phyloP scores from a whole-genome alignment of 495 filamentous ascomycete species.

The Daldinia loculata region DNA sequence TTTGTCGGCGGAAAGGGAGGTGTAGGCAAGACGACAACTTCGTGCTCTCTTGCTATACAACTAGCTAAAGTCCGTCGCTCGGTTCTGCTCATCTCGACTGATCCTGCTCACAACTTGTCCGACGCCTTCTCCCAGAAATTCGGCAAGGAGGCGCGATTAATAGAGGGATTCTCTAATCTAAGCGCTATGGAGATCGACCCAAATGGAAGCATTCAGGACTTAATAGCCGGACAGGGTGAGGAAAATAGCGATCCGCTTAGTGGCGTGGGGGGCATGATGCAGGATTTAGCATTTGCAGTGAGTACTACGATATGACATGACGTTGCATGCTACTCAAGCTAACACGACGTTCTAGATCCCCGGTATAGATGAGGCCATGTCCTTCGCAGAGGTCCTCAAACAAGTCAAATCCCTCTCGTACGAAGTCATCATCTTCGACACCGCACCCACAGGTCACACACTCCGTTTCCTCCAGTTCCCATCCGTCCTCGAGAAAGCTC shows the following conservation, averaged over 20 bases:
- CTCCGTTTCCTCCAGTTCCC: conserved; percentile 99
- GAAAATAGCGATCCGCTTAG: conserved; percentile 68
- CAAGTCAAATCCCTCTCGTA: conserved; percentile 99
- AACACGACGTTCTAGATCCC: conserved; percentile 71
- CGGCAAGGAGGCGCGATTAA: conserved; percentile 93
- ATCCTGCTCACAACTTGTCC: conserved; percentile 97
- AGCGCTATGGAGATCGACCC: conserved; percentile 99
- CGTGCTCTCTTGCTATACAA: conserved; percentile 96
- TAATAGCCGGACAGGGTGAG: conserved; percentile 83
- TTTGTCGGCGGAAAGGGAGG: conserved; percentile 99
- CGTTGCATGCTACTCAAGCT: conserved; percentile 23
- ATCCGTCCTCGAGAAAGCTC: conserved; percentile 95
- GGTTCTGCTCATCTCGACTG: conserved; percentile 96
- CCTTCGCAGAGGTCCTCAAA: conserved; percentile 97
- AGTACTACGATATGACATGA: conserved; percentile 22
- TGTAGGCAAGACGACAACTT: conserved; percentile 99
- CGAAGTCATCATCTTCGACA: conserved; percentile 99
- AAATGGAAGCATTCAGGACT: conserved; percentile 95
- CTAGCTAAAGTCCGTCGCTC: conserved; percentile 95
- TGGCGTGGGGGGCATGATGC: conserved; percentile 69
- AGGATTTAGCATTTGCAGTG: conserved; percentile 71
- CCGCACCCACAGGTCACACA: conserved; percentile 97
- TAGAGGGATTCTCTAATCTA: conserved; percentile 92
- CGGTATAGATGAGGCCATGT: conserved; percentile 99
- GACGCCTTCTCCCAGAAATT: conserved; percentile 99